Percentiles rank a stretch among this genome's conserved stretches.
These are phyloP conservation scores for Dactylellina leptospora DNA, from an alignment of 2,329 filamentous ascomycete species.

Conservation along the genomic window DNA sequence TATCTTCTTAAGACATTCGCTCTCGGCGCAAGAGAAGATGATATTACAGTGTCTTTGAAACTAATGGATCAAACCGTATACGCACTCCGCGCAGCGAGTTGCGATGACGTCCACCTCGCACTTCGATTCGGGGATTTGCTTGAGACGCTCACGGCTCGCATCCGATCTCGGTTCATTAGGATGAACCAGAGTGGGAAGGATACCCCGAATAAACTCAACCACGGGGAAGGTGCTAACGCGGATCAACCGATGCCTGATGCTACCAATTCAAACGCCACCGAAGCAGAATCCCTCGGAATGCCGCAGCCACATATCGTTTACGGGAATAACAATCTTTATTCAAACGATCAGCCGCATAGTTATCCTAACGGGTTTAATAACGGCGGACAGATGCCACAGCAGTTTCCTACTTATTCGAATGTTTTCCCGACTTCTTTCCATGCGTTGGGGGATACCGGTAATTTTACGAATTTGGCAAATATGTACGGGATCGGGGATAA, in stretches of 20 bases:
- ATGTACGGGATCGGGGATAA: conserved; percentile 50
- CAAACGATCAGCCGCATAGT: conserved; percentile 9
- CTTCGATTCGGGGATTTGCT: conserved; percentile 83
- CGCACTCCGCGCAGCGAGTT: conserved; percentile 78
- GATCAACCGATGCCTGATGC: conserved; percentile 51
- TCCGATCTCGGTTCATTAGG: conserved; percentile 74
- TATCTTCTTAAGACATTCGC: conserved; percentile 86
- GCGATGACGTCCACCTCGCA: conserved; percentile 86
- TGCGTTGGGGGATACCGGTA: conserved; percentile 38
- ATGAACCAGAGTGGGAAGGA: conserved; percentile 62
- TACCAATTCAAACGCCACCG: conserved; percentile 49
- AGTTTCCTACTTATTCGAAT: conserved; percentile 42
- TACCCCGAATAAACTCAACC: conserved; percentile 52
- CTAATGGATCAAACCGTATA: conserved; percentile 79
- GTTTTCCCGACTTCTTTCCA: conserved; percentile 49
- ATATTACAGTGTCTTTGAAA: conserved; percentile 77
- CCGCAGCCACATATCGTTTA: conserved; percentile 40
- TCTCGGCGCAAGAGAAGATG: conserved; percentile 78
- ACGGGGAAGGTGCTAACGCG: conserved; percentile 45
- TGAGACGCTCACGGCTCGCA: conserved; percentile 77
- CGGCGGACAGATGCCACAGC: conserved; percentile 19
- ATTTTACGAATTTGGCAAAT: conserved; percentile 47
- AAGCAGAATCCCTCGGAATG: conserved; percentile 18
- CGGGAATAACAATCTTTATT: conserved; percentile 15
- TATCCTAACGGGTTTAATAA: conserved; percentile 46